Percentiles rank a stretch among this genome's conserved stretches.
phyloP scores from a whole-genome alignment of 371 early-diverging fungal genomes.

The Choanephora cucurbitarum region DNA sequence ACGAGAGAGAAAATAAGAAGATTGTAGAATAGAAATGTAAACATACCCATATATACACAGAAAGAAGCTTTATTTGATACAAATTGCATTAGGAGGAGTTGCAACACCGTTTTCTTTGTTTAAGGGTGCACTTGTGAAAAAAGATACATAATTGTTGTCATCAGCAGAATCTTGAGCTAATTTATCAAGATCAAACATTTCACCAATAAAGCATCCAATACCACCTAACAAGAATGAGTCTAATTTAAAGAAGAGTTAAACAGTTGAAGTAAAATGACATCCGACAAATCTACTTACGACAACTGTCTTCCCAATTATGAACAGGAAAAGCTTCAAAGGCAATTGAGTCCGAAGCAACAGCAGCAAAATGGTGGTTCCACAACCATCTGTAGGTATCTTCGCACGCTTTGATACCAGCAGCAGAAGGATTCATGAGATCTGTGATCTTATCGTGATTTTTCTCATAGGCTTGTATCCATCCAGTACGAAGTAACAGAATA shows the following conservation, averaged over 20 bases:
- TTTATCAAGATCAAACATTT: conserved; percentile 39
- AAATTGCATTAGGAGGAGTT: conserved; percentile 45
- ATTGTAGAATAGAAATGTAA: conserved; percentile 14
- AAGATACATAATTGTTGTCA: conserved; percentile 36
- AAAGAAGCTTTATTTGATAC: conserved; percentile 35
- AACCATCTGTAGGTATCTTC: conserved; percentile 45
- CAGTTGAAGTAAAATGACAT: too few species aligned
- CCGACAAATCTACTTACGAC: conserved; percentile 37
- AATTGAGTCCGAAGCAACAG: conserved; percentile 38
- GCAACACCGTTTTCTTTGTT: conserved; percentile 46
- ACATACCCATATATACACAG: background rate
- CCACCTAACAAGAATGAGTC: conserved; percentile 41
- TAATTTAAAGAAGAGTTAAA: conserved; percentile 18
- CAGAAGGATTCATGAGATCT: conserved; percentile 16
- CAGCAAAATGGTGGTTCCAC: conserved; percentile 50
- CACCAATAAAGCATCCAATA: conserved; percentile 50
- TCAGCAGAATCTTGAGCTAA: conserved; percentile 46
- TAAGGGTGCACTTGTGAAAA: conserved; percentile 47
- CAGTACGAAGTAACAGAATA: conserved; percentile 43
- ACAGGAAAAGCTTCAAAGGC: conserved; percentile 46
- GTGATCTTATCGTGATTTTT: conserved; percentile 9
- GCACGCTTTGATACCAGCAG: conserved; percentile 43
- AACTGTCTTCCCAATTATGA: conserved; percentile 18
- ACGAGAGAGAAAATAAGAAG: conserved; percentile 6
- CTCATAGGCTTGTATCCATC: conserved; percentile 36